Base-by-base conservation (phyloP, 768 basidiomycete genomes). In the Boletus insuetus region DNA sequence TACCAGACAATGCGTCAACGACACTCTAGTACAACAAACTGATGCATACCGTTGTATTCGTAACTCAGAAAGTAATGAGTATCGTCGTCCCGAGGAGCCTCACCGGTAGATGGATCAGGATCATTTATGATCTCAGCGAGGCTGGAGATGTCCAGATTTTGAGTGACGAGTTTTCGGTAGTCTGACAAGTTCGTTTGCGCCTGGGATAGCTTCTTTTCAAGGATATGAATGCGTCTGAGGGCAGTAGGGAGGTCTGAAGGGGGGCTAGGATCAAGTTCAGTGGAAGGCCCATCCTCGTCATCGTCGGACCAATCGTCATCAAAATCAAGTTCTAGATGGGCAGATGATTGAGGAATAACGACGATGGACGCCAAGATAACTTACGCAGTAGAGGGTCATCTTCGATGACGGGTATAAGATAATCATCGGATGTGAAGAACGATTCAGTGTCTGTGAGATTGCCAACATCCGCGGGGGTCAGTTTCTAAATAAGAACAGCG, bases 21-120 rank as follows among this genome's bases (percentile, higher is more conserved):
- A 20, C 22, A 29, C 11, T n/a, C 11, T 17, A 17, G 19, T 19
- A 32, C 13, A 14, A 48, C 8, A n/a, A 46, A 34, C 38, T 5
- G 38, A 19, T 2, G 60, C 73, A 8, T 47, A 93, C 94, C 95
- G 58, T 95, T 95, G 58, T 84, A 85, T 24, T 80, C 88, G 64
- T 98, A 98, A 56, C 89, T 91, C 52, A 89, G 79, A 72, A 97
- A 98, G 72, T 98, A 98, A 66, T 97, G 92, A 0, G 90, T 82
- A 68, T 98, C 96, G 58, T 97, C 91, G 61, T 97, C 94, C 37
- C 89, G 78, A 59, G 60, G 17, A 5, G 63, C 58, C 45, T 69
- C 62, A 26, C 52, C 63, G 20, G 65, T 37, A 14, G 64, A 59
- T 51, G 58, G 51, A 41, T 62, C 43, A 56, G 64, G 70, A 60